A percentile compares a stretch with the other conserved stretches of the same genome.
Conservation (phyloP, 73 alveolate species). For the Paramecium pentaurelia region DNA sequence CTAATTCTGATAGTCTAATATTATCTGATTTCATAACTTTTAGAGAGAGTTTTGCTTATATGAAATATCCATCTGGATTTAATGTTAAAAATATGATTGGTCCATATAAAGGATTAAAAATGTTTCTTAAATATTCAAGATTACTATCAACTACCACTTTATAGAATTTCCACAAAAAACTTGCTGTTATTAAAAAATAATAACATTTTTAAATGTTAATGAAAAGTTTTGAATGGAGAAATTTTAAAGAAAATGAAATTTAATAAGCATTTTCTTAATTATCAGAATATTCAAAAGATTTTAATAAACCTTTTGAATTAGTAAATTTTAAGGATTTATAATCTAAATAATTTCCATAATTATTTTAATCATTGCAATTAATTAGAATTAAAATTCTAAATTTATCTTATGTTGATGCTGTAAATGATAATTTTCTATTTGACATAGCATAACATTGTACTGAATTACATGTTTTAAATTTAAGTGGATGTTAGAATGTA, state of each 20-base stretch:
- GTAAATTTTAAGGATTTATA: not conserved
- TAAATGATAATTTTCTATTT: not conserved
- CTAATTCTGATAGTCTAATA: not conserved
- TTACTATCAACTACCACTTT: not conserved
- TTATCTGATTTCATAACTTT: not conserved
- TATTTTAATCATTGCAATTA: not conserved
- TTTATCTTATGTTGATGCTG: slow-evolving; percentile 3
- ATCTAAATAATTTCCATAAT: not conserved
- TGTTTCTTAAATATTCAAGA: not conserved
- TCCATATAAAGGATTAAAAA: slow-evolving; percentile 24
- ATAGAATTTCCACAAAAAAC: not conserved
- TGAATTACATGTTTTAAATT: not conserved
- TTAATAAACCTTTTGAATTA: not conserved
- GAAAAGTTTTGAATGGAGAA: slow-evolving; percentile 9
- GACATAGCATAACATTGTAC: not conserved
- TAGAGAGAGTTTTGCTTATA: not conserved
- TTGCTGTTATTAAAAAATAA: not conserved
- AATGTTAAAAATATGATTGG: not conserved
- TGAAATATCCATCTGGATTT: not conserved
- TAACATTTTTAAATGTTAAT: not conserved
- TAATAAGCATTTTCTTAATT: not conserved
- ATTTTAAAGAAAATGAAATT: not conserved
- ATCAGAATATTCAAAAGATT: not conserved
- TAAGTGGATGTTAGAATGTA: not conserved
- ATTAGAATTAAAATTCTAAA: not conserved